Conservation (phyloP, 495 filamentous ascomycete genomes). For the Barbatosphaeria neglecta region DNA sequence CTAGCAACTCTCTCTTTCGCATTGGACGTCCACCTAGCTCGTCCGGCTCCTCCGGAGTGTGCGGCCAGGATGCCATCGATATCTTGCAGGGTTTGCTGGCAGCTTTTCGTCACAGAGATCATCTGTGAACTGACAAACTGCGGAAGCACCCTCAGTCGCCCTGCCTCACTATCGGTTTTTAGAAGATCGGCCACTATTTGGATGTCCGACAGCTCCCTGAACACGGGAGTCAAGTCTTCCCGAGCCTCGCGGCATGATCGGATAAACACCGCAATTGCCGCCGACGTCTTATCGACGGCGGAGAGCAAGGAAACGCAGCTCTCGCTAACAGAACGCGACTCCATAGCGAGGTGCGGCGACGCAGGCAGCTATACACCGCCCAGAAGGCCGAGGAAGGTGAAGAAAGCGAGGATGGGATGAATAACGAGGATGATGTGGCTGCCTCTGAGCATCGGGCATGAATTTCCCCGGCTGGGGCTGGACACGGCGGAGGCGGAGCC, state of each 20-base stretch:
- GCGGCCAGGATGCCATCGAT: neutral
- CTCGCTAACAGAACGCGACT: neutral
- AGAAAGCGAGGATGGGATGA: neutral
- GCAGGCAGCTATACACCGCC: neutral
- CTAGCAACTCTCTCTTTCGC: neutral
- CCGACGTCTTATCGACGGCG: neutral
- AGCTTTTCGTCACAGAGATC: neutral
- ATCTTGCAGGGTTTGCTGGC: neutral
- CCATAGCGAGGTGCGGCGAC: neutral
- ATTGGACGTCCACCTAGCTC: neutral
- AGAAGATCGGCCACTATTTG: neutral
- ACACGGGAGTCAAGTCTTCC: neutral
- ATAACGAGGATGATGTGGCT: neutral
- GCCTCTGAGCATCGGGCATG: too few relatives aligned
- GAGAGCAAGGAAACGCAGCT: neutral
- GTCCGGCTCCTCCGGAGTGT: neutral
- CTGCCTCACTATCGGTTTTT: neutral
- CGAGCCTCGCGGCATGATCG: neutral
- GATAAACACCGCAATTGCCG: neutral
- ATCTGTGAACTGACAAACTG: neutral
- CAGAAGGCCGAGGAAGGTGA: neutral
- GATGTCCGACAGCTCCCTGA: neutral
- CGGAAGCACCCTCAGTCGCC: neutral
- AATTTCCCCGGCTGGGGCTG: too few relatives aligned
- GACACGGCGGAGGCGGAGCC: neutral